phyloP scores from a whole-genome alignment of 2,329 filamentous ascomycete genomes.

The Curvularia spicifera region DNA sequence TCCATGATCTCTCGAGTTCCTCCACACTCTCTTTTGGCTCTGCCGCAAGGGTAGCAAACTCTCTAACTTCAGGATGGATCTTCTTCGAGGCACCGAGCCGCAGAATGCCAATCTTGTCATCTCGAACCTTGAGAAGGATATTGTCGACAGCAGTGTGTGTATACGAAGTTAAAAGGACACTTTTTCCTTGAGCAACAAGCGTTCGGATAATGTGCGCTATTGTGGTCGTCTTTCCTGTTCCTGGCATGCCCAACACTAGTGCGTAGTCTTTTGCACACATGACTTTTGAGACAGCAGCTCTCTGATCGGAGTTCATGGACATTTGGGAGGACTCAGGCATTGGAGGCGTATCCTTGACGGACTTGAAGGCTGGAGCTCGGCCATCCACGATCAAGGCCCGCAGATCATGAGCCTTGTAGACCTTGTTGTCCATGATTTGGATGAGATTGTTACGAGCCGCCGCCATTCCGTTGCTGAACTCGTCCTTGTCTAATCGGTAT shows the following conservation, averaged over 20 bases:
- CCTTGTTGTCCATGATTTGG: conserved; percentile 83
- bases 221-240: conserved; percentile 96
- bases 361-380: conserved; percentile 74
- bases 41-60: conserved; percentile 81
- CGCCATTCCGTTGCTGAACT: conserved; percentile 98
- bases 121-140: conserved; percentile 87
- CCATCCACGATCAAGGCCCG: conserved; percentile 82
- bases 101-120: conserved; percentile 77
- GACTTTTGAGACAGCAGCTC: conserved; percentile 86
- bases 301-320: conserved; percentile 85
- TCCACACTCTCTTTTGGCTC: conserved; percentile 78
- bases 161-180: conserved; percentile 90
- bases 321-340: conserved; percentile 61
- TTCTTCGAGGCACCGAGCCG: conserved; percentile 86
- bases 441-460: conserved; percentile 92
- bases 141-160: conserved; percentile 99
- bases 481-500: conserved; percentile 94
- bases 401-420: conserved; percentile 73
- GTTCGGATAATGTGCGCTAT: conserved; percentile 97
- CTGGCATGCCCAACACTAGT: conserved; percentile 96
- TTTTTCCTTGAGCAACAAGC: conserved; percentile 86
- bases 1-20: conserved; percentile 82
- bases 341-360: conserved; percentile 66
- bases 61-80: conserved; percentile 83
- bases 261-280: conserved; percentile 96